phyloP scores from a whole-genome alignment of 169 alveolate species.

The Eimeria praecox region DNA sequence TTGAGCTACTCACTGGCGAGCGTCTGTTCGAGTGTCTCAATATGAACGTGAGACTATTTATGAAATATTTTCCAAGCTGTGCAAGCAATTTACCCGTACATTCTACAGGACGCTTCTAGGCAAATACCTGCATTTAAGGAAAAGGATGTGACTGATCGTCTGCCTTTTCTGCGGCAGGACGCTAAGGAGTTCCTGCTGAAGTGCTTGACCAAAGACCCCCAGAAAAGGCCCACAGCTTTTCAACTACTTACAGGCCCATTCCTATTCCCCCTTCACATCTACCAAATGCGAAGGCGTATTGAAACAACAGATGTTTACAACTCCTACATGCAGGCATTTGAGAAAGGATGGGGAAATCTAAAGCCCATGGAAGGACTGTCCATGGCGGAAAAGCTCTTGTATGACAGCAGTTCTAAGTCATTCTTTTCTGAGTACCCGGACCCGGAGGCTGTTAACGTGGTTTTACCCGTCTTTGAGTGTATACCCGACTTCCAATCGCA shows the following conservation, averaged over 20 bases:
- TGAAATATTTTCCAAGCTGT: neutral
- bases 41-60: neutral
- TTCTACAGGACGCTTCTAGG: slow-evolving; percentile 55
- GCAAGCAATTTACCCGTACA: neutral
- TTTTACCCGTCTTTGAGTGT: slow-evolving; percentile 49
- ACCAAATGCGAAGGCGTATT: slow-evolving; percentile 40
- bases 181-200: slow-evolving; percentile 33
- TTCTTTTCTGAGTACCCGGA: slow-evolving; percentile 12
- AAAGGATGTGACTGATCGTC: slow-evolving; percentile 46
- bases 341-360: slow-evolving; percentile 59
- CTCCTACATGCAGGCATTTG: slow-evolving; percentile 55
- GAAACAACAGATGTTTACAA: slow-evolving; percentile 50
- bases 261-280: slow-evolving; percentile 34
- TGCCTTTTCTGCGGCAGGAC: slow-evolving; percentile 47
- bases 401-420: neutral
- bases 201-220: slow-evolving; percentile 40
- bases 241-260: slow-evolving; percentile 50
- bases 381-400: slow-evolving; percentile 20
- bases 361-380: neutral
- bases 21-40: slow-evolving; percentile 64
- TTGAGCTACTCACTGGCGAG: slow-evolving; percentile 66
- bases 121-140: slow-evolving; percentile 39
- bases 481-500: slow-evolving; percentile 62
- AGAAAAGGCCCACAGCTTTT: slow-evolving; percentile 41
- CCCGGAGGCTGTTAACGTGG: slow-evolving; percentile 47